Percentiles rank a stretch among this genome's conserved stretches.
Evolutionary conservation across 164 flowering plant species (phyloP).

Genomic region (Brasenia schreberi): DNA sequence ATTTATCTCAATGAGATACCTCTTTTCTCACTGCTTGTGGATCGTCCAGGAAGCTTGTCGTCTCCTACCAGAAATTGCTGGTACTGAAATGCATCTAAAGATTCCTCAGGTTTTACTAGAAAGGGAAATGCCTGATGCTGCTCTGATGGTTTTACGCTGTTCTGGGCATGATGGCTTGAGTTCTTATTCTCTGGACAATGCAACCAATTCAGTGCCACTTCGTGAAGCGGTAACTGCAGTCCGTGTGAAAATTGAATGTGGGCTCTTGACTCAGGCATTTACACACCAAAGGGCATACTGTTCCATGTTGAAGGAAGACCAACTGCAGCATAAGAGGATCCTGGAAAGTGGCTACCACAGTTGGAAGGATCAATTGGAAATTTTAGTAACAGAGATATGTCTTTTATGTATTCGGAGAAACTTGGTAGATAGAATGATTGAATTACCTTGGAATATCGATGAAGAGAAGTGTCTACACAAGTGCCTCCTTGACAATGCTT

Average conservation of each 20-base stretch:
- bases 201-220: conserved; percentile 41
- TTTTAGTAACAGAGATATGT: conserved; percentile 79
- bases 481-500: conserved; percentile 61
- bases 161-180: conserved; percentile 56
- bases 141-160: conserved; percentile 85
- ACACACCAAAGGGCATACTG: conserved; percentile 73
- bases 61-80: conserved; percentile 81
- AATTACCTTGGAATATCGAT: conserved; percentile 84
- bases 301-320: conserved; percentile 45
- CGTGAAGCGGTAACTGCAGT: conserved; percentile 74
- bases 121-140: conserved; percentile 71
- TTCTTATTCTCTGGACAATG: conserved; percentile 22
- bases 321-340: conserved; percentile 20
- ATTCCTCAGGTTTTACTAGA: conserved; percentile 83
- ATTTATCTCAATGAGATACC: not conserved
- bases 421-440: conserved; percentile 74
- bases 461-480: conserved; percentile 84
- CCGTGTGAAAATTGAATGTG: conserved; percentile 87
- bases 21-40: not conserved
- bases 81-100: conserved; percentile 77
- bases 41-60: conserved; percentile 65
- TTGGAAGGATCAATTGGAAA: conserved; percentile 57
- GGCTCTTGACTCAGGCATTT: conserved; percentile 86
- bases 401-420: conserved; percentile 77
- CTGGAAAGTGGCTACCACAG: conserved; percentile 15